Conservation (phyloP, 1,139 yeast genomes). For the Yamadazyma spencermartinsiae region DNA sequence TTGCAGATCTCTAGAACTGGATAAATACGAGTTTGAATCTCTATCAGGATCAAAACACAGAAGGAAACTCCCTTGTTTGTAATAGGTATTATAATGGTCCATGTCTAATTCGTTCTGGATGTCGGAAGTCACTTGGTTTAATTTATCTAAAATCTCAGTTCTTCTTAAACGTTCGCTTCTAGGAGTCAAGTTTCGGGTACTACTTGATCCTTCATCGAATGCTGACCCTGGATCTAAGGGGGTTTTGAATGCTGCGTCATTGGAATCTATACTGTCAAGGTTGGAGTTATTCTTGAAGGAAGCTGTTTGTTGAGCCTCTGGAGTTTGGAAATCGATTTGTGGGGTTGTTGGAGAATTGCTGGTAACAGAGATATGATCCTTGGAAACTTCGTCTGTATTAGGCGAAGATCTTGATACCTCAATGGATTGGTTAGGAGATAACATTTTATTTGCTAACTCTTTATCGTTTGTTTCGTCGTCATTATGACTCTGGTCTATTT, state of each 20-base stretch:
- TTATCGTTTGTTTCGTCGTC: background rate
- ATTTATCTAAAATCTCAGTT: conserved; percentile 40
- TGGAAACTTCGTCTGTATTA: background rate
- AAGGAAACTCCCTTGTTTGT: conserved; percentile 9
- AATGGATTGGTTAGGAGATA: conserved; percentile 2
- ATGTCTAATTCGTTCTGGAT: conserved; percentile 34
- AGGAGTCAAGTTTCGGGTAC: conserved; percentile 10
- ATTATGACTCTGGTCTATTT: background rate
- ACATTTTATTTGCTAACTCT: background rate
- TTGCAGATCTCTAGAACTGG: conserved; percentile 6
- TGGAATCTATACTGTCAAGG: background rate
- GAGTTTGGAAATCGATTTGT: conserved; percentile 15
- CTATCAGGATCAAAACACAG: conserved; percentile 9
- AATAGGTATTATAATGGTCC: conserved; percentile 21
- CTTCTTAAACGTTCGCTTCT: conserved; percentile 27
- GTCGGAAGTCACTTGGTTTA: conserved; percentile 43
- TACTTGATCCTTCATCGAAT: conserved; percentile 4
- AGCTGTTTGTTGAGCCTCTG: conserved; percentile 6
- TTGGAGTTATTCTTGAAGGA: conserved; percentile 2
- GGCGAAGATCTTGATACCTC: conserved; percentile 3
- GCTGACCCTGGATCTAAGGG: conserved; percentile 4
- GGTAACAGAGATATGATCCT: background rate
- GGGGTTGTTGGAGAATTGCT: conserved; percentile 13
- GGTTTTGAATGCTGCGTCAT: conserved; percentile 12
- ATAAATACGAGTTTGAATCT: conserved; percentile 5